Conservation (phyloP, 179 eudicot genomes). For the Heliamphora ciliata region DNA sequence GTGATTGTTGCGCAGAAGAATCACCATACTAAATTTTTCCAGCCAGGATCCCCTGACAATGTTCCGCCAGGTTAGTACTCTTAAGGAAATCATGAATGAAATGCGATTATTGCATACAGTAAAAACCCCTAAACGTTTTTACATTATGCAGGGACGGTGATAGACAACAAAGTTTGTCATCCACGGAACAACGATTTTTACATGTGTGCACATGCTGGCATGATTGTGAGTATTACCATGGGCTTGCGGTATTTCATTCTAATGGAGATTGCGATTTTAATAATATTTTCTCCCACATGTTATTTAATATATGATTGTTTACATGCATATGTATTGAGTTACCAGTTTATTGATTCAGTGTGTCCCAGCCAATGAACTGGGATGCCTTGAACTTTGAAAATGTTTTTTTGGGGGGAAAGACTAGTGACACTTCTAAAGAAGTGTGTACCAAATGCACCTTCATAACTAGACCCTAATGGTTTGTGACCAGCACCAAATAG, state of each 20-base stretch:
- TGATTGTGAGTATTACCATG: constrained; percentile 41
- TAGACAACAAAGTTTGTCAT: constrained; percentile 58
- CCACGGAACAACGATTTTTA: constrained; percentile 59
- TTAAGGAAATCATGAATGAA: neutral
- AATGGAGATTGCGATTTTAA: no score
- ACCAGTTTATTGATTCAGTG: neutral
- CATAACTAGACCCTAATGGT: neutral
- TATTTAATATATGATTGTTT: no score
- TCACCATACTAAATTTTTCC: constrained; percentile 81
- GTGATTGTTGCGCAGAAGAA: constrained; percentile 78
- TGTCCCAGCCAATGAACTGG: neutral
- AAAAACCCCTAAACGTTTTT: neutral
- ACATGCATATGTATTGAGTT: no score
- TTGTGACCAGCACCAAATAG: neutral
- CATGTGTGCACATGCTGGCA: constrained; percentile 65
- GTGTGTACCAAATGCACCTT: neutral
- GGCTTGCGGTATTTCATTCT: neutral
- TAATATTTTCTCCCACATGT: no score
- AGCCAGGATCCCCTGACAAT: constrained; percentile 49
- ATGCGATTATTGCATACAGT: neutral
- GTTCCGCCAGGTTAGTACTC: constrained; percentile 43
- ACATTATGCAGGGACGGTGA: constrained; percentile 44
- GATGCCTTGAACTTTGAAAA: neutral
- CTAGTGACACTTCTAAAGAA: no score
- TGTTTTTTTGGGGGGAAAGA: no score